Percentiles rank a stretch among this genome's conserved stretches.
These are phyloP conservation scores for Penicillium sp. DNA, from an alignment of 2,329 filamentous ascomycete species.

Conservation along the genomic window DNA sequence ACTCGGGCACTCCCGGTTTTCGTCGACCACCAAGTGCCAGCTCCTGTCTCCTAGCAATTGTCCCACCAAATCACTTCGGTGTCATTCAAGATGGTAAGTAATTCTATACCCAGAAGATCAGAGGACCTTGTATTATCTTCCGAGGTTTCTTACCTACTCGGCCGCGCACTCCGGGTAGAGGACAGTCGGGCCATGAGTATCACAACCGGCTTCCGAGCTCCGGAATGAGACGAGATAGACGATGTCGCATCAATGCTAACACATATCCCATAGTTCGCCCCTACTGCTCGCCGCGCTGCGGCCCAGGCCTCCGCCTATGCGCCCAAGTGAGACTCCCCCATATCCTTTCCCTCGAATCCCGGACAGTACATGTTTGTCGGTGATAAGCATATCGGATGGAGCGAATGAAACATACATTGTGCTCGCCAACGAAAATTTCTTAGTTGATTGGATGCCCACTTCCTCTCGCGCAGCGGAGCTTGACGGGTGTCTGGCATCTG, in stretches of 20 bases:
- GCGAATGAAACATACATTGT: neutral
- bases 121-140: neutral
- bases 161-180: neutral
- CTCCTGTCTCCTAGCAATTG: constrained; percentile 22
- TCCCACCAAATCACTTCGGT: constrained; percentile 21
- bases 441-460: neutral
- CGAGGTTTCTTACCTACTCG: neutral
- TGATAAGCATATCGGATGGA: neutral
- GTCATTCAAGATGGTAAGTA: constrained; percentile 28
- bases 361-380: neutral
- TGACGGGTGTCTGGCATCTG: neutral
- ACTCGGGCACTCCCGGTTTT: constrained; percentile 31
- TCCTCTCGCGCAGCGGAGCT: neutral
- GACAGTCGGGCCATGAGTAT: constrained; percentile 4
- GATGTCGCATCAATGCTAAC: constrained; percentile 15
- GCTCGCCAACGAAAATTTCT: neutral
- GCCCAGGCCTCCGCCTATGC: constrained; percentile 48
- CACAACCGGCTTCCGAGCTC: constrained; percentile 6
- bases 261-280: constrained; percentile 24
- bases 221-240: constrained; percentile 9
- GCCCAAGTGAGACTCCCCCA: constrained; percentile 44
- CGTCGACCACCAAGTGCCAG: constrained; percentile 22
- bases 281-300: constrained; percentile 31
- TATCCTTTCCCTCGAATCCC: neutral
- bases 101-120: neutral